Evolutionary conservation across 257 asterid species (phyloP), one percentile per base, ranked within the genome.

Genomic region (Solanum clarkiae): DNA sequence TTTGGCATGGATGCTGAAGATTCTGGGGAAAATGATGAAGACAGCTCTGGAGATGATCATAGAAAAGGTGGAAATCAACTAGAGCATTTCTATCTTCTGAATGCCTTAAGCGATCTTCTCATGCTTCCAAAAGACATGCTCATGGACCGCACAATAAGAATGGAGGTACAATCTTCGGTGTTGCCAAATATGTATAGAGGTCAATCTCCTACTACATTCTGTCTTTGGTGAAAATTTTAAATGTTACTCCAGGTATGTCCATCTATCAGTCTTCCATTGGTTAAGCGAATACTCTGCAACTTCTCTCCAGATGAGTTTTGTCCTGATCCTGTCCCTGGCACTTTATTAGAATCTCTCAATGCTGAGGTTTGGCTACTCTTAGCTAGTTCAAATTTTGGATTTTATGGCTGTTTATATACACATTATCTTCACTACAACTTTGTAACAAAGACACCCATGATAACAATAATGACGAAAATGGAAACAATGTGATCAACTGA

Each of bases 301-400:
- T 96, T 96, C 90, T 93, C 96, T 86, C 98, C 99, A 5, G 99
- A 96, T 86, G 99, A 96, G 87, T 96, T 96, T 91, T 96, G 97
- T 84, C 99, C 98, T 12, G 98, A 96, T 92, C 90, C 97, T 80
- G 99, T 96, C 83, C 94, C 99, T 1, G 97, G 98, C 69, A 90
- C 94, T 83, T 97, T 96, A 71, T 91, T 96, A 72, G 99, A 96
- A 88, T 97, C 99, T n/a, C 88, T 96, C 47, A 95, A 96, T 85
- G 97, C 97, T 40, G 99, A 96, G 97, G 99, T 96, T 83, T 83
- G 85, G 5, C 62, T 66, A 22, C 62, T 83, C 81, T 15, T 75
- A 22, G 62, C 81, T 75, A 75, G 60, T 75, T 24, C 22, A 75
- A 49, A 20, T 24, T 47, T 75, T 75, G 44, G 20, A 75, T 7